Base-by-base conservation (phyloP, 2,329 filamentous ascomycete genomes). In the Diaporthe ampelina region DNA sequence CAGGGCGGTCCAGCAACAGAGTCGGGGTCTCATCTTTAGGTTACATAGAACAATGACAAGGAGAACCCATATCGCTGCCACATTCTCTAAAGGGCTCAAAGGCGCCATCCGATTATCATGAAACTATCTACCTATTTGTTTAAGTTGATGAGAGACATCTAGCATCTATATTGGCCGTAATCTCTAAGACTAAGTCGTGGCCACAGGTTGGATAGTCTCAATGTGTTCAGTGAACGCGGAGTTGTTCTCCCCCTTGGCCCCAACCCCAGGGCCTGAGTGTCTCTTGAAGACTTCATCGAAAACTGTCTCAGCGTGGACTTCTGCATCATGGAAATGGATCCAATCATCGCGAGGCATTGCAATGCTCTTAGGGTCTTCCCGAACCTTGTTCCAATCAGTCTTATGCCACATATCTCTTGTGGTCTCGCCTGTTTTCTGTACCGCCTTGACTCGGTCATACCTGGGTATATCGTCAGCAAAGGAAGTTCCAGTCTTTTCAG, bases 381-480 rank as follows among this genome's bases (percentile, higher is more conserved):
- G 85, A 43, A 88, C 86, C 74, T 85, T 85, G 29, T 79, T 81
- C 86, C 86, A 90, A 77, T 88, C 86, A 6, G 87, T 87, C 79
- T 87, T 89, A 77, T 90, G 88, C 88, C 88, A 90, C 81, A 84
- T 84, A 75, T 89, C 86, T 37, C 87, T 83, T 0, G 87, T 87
- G 8, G 82, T 83, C 77, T 88, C 86, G 5, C 87, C 87, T 0
- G 86, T 88, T 79, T 88, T 88, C 80, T 89, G 87, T 10, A 86
- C 85, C 1, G 79, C 79, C 19, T 82, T 81, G 26, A 89, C 87
- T 17, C 87, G 85, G 2, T 87, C 86, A 74, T 87, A 88, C 29
- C 80, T 71, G 35, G 56, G 21, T 24, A 26, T 43, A 17, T 10
- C 40, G 35, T 77, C 24, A 76, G 74, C 11, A 45, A 52, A 10